phyloP scores from a whole-genome alignment of 352 stramenopile species.

The Pythium volutum region DNA sequence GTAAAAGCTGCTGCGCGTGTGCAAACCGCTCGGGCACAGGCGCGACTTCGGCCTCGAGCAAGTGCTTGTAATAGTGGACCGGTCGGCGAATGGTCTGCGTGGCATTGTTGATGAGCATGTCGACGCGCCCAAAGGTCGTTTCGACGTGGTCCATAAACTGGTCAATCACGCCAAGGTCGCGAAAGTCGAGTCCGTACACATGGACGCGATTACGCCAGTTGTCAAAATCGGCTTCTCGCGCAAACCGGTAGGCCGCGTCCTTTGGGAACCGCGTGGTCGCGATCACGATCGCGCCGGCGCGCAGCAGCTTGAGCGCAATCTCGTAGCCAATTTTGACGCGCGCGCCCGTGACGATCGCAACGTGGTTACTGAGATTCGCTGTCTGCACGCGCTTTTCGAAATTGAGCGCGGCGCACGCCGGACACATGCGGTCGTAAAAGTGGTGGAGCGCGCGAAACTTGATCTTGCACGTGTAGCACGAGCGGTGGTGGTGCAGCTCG shows the following conservation, averaged over 20 bases:
- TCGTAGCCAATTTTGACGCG: constrained; percentile 98
- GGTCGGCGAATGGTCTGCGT: constrained; percentile 96
- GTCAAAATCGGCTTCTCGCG: constrained; percentile 90
- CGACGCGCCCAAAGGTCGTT: constrained; percentile 60
- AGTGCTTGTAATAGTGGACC: constrained; percentile 93
- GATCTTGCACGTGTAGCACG: constrained; percentile 96
- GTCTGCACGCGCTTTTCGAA: constrained; percentile 94
- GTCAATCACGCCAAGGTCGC: constrained; percentile 96
- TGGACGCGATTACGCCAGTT: constrained; percentile 72
- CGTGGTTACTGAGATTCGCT: constrained; percentile 81
- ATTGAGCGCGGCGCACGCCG: constrained; percentile 91
- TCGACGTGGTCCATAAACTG: constrained; percentile 90
- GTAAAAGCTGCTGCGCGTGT: constrained; percentile 62
- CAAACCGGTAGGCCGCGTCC: constrained; percentile 89
- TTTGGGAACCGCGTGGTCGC: constrained; percentile 95
- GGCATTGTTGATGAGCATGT: constrained; percentile 97
- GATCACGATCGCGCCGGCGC: constrained; percentile 90
- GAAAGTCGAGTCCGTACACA: constrained; percentile 95
- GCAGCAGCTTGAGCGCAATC: constrained; percentile 92
- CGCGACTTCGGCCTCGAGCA: constrained; percentile 82
- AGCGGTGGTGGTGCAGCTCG: constrained; percentile 81
- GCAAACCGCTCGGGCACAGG: constrained; percentile 62
- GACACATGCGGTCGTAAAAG: constrained; percentile 96
- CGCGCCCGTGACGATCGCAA: constrained; percentile 94
- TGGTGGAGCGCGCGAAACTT: constrained; percentile 94